phyloP scores from a whole-genome alignment of 2,329 filamentous ascomycete genomes.

The Microcyclospora pomicola region DNA sequence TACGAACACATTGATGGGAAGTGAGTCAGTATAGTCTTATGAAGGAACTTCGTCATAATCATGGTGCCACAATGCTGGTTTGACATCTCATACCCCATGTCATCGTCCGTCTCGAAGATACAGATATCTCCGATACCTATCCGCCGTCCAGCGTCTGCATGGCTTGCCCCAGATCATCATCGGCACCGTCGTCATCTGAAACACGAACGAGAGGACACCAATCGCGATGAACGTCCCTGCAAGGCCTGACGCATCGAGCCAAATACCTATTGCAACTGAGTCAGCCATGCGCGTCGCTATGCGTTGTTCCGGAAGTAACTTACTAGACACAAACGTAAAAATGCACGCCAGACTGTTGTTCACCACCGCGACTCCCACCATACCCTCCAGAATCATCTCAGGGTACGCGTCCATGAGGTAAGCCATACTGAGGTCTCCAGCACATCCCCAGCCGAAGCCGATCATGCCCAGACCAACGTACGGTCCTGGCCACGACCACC shows the following conservation, averaged over 20 bases:
- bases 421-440: constrained; percentile 38
- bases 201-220: constrained; percentile 37
- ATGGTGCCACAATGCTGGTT: not conserved
- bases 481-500: constrained; percentile 36
- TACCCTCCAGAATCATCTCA: constrained; percentile 44
- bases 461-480: constrained; percentile 45
- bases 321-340: constrained; percentile 35
- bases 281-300: not conserved
- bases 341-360: constrained; percentile 43
- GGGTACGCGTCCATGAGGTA: constrained; percentile 44
- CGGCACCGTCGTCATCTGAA: constrained; percentile 37
- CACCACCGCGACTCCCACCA: constrained; percentile 45
- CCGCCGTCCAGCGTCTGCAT: constrained; percentile 34
- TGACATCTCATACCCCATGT: not conserved
- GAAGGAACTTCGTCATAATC: too few relatives aligned
- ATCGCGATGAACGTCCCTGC: constrained; percentile 39
- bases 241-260: constrained; percentile 35
- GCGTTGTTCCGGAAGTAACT: not conserved
- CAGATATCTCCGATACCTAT: constrained; percentile 12
- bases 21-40: too few relatives aligned
- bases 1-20: too few relatives aligned
- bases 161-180: constrained; percentile 43
- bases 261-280: constrained; percentile 15
- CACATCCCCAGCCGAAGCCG: constrained; percentile 46
- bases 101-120: constrained; percentile 12